phyloP scores from a whole-genome alignment of 805 yeast genomes.

The Saccharomycopsis capsularis region DNA sequence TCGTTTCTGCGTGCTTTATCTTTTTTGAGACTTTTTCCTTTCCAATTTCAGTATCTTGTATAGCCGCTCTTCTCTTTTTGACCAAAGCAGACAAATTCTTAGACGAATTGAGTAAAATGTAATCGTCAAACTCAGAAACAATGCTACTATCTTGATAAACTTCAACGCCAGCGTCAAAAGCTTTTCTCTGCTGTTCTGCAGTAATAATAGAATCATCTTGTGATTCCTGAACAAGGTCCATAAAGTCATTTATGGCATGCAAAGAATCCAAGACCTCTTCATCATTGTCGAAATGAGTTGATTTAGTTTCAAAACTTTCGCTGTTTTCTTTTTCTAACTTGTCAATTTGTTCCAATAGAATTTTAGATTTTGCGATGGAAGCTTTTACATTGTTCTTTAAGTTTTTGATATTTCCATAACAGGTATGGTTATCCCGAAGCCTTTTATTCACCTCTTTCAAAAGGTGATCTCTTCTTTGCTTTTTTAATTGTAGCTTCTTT shows the following conservation, averaged over 20 bases:
- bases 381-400: conserved; percentile 2
- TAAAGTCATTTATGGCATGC: conserved; percentile 11
- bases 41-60: conserved; percentile 2
- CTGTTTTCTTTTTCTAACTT: conserved; percentile 16
- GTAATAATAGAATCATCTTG: conserved; percentile 16
- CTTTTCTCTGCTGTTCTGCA: conserved; percentile 1
- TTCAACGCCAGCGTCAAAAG: background rate
- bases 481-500: conserved; percentile 12
- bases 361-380: conserved; percentile 4
- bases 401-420: conserved; percentile 1
- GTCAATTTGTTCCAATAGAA: conserved; percentile 13
- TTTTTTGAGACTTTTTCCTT: conserved; percentile 2
- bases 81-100: conserved; percentile 11
- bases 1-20: background rate
- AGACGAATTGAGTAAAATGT: conserved; percentile 17
- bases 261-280: conserved; percentile 8
- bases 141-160: conserved; percentile 7
- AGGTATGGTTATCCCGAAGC: background rate
- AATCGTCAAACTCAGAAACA: conserved; percentile 17
- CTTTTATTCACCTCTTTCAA: conserved; percentile 3
- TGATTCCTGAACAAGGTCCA: conserved; percentile 7
- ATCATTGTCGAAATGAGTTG: conserved; percentile 5
- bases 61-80: conserved; percentile 7
- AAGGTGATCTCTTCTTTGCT: conserved; percentile 14
- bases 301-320: background rate